phyloP scores from a whole-genome alignment of 2,329 filamentous ascomycete species.

The Plectosphaerella cucumerina region DNA sequence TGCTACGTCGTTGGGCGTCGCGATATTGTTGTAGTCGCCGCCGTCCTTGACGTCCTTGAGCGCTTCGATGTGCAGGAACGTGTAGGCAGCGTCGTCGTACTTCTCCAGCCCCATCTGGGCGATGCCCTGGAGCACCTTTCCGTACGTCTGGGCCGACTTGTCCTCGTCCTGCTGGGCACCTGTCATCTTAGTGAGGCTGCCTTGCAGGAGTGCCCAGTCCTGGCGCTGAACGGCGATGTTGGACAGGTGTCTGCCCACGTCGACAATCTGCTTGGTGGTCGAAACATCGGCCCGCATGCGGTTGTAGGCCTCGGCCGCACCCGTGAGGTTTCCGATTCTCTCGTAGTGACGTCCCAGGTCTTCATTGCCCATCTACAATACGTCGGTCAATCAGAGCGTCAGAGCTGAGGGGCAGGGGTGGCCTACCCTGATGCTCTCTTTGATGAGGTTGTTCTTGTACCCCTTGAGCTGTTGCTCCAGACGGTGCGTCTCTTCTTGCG shows the following conservation, averaged over 20 bases:
- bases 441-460: conserved; percentile 96
- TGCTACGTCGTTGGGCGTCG: conserved; percentile 83
- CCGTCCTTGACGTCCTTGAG: conserved; percentile 13
- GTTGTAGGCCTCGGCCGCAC: conserved; percentile 72
- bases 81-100: conserved; percentile 61
- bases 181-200: conserved; percentile 59
- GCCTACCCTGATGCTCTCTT: conserved; percentile 86
- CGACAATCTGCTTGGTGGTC: conserved; percentile 75
- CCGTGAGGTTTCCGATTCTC: conserved; percentile 66
- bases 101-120: conserved; percentile 41
- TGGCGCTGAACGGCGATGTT: conserved; percentile 70
- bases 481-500: conserved; percentile 66
- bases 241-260: conserved; percentile 76
- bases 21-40: conserved; percentile 63
- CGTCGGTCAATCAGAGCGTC: conserved; percentile 7
- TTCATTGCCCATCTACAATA: conserved; percentile 80
- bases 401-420: neutral
- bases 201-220: conserved; percentile 69
- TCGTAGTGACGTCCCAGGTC: conserved; percentile 85
- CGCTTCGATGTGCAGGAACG: conserved; percentile 61
- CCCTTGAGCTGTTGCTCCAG: conserved; percentile 81
- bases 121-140: conserved; percentile 49
- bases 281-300: conserved; percentile 91
- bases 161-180: conserved; percentile 44
- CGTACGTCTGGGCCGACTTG: conserved; percentile 45